phyloP scores from a whole-genome alignment of 2,329 filamentous ascomycete species.

The Ophiostoma ulmi region DNA sequence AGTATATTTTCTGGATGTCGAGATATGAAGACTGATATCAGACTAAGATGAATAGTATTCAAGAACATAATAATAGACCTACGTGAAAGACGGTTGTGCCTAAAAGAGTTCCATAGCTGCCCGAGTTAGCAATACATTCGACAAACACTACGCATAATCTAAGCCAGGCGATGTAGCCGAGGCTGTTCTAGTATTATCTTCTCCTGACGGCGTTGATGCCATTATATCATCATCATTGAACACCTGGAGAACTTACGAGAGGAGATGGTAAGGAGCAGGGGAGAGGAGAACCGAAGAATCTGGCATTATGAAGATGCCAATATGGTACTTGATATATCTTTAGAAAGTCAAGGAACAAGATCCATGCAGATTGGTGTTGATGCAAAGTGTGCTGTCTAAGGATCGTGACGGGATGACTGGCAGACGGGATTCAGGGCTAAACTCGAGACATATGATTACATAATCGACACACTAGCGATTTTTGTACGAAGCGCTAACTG shows the following conservation, averaged over 20 bases:
- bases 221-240: background rate
- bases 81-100: constrained; percentile 85
- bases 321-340: background rate
- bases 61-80: constrained; percentile 24
- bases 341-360: background rate
- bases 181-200: background rate
- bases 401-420: background rate
- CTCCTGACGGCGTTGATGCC: background rate
- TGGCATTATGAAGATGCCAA: constrained; percentile 38
- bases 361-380: background rate
- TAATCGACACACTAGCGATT: background rate
- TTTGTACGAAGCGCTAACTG: background rate
- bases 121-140: background rate
- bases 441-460: background rate
- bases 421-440: background rate
- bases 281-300: constrained; percentile 51
- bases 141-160: background rate
- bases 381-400: background rate
- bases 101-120: constrained; percentile 79
- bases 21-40: background rate
- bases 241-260: constrained; percentile 51
- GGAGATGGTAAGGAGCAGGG: constrained; percentile 68
- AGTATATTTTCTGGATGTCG: background rate
- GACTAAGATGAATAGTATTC: background rate
- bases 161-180: background rate